Conservation (phyloP, 2,329 filamentous ascomycete species). For the Diplodia corticola region DNA sequence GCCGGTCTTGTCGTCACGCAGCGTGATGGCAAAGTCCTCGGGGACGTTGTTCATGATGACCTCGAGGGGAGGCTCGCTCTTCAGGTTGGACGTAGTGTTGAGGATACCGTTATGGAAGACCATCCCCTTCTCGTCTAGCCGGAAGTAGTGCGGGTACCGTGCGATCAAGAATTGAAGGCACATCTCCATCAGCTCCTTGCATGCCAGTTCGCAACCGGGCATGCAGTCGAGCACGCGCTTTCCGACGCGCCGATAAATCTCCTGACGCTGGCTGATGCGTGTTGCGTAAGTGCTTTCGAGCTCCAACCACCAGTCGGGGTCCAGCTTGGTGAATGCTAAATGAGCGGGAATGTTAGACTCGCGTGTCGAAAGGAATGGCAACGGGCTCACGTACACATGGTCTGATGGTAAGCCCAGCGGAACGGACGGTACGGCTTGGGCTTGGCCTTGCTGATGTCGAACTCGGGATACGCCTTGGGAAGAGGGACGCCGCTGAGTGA, state of each 20-base stretch:
- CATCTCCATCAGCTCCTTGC: slow-evolving; percentile 89
- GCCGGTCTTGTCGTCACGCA: slow-evolving; percentile 70
- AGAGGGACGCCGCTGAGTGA: slow-evolving; percentile 71
- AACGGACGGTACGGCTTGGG: slow-evolving; percentile 80
- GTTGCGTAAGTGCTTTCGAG: slow-evolving; percentile 70
- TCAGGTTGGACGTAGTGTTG: slow-evolving; percentile 61
- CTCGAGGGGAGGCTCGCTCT: slow-evolving; percentile 62
- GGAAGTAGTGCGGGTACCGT: slow-evolving; percentile 76
- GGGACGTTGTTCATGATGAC: slow-evolving; percentile 76
- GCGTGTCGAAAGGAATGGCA: no score
- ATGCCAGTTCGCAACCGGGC: slow-evolving; percentile 74
- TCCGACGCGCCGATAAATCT: slow-evolving; percentile 64
- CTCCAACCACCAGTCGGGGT: slow-evolving; percentile 87
- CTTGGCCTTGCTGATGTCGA: slow-evolving; percentile 67
- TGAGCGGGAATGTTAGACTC: background rate
- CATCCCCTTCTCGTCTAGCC: slow-evolving; percentile 54
- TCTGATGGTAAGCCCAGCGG: slow-evolving; percentile 83
- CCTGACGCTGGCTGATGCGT: slow-evolving; percentile 68
- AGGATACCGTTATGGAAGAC: slow-evolving; percentile 71
- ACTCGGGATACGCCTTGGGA: slow-evolving; percentile 63
- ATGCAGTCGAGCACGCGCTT: slow-evolving; percentile 65
- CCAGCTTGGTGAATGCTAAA: slow-evolving; percentile 72
- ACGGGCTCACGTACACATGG: slow-evolving; percentile 66
- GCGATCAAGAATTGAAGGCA: slow-evolving; percentile 74
- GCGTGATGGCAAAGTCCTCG: slow-evolving; percentile 78